Evolutionary conservation across 2,329 filamentous ascomycete genomes (phyloP), one percentile per base, ranked within the genome.

Genomic region (Metarhizium sp.): DNA sequence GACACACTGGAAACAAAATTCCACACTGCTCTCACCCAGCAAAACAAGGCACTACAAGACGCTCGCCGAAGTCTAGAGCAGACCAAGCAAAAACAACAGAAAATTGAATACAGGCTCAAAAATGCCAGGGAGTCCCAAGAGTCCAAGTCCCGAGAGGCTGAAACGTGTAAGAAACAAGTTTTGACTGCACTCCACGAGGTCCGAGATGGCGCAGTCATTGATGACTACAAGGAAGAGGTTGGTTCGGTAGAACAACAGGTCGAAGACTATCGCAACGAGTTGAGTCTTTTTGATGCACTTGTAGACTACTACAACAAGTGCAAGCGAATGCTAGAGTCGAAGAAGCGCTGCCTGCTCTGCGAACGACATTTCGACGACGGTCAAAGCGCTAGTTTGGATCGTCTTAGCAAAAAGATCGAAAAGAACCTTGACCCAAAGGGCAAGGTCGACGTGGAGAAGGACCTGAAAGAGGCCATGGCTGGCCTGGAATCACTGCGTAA

Each of bases 271-370:
- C 78, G 83, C 58, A 83, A 84, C 53, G 86, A 92, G 57, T 75
- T 87, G 14, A 85, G 84, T 55, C 82, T 88, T 52, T 87, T 81
- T 59, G 82, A 84, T 52, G 82, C 84, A 34, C 76, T 92, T 59
- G 80, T 85, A 50, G 78, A 86, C 14, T 95, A 90, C 67, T 91
- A 88, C 67, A 75, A 74, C 48, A 81, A 82, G 52, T 90, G 87
- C 64, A 74, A 90, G 52, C 78, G 82, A 40, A 78, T 78, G 25
- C 79, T 88, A 11, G 78, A 87, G 54, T 76, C 82, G 38, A 81
- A 87, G 54, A 87, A 90, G 61, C 80, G 80, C 48, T 97, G 92
- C 67, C 79, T 83, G 38, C 81, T 94, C 25, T 97, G 92, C 66
- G 78, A 82, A 47, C 82, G 90, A 53, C 70, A 77, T 4, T 91